Evolutionary conservation across 345 rosid genomes (phyloP).

Genomic region (Melastoma malabathricum): DNA sequence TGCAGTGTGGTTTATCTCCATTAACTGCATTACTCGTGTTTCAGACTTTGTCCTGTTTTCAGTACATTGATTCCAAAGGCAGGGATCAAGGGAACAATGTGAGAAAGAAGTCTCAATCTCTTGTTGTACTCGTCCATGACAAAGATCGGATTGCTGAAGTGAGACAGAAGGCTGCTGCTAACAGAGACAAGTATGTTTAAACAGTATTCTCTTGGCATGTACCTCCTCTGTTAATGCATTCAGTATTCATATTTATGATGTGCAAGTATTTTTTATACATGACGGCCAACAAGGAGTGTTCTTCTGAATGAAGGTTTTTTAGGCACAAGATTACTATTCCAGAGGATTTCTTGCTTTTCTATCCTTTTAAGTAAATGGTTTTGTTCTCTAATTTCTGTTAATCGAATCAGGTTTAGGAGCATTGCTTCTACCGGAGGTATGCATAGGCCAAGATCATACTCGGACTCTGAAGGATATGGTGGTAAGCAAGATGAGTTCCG

Average conservation of each 20-base stretch:
- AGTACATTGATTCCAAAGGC: slow-evolving; percentile 86
- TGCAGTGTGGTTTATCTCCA: neutral
- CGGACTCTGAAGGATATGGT: slow-evolving; percentile 57
- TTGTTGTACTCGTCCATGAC: slow-evolving; percentile 80
- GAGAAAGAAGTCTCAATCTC: slow-evolving; percentile 88
- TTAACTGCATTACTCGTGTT: slow-evolving; percentile 1
- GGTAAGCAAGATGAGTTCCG: slow-evolving; percentile 19
- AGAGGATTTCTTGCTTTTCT: no score
- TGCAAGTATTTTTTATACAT: no score
- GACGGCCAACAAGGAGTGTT: no score
- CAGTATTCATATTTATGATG: no score
- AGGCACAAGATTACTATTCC: no score
- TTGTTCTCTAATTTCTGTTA: no score
- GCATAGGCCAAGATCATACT: slow-evolving; percentile 52
- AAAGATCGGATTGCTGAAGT: slow-evolving; percentile 80
- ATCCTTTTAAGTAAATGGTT: no score
- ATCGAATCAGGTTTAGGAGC: slow-evolving; percentile 44
- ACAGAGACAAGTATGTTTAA: slow-evolving; percentile 72
- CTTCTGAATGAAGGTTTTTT: no score
- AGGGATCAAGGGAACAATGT: slow-evolving; percentile 96
- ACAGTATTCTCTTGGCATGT: slow-evolving; percentile 1
- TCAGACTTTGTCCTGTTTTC: slow-evolving; percentile 78
- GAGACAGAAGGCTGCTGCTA: slow-evolving; percentile 89
- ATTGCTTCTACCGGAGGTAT: slow-evolving; percentile 46
- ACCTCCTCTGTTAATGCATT: neutral